Conservation (phyloP, 768 basidiomycete species). For the Hypholoma fasciculare region DNA sequence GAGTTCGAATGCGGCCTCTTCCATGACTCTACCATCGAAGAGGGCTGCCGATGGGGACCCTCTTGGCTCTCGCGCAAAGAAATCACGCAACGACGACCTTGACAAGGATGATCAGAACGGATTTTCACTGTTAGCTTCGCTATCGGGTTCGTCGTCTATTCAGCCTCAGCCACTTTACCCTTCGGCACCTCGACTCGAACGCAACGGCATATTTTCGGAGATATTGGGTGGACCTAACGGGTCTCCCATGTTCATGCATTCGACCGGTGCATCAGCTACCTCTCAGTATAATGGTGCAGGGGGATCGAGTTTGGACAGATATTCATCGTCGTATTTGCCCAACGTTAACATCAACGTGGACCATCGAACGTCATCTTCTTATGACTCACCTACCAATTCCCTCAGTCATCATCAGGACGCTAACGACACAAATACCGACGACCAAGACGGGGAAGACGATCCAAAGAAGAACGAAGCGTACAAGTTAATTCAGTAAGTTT, state of each 20-base stretch:
- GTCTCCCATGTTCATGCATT: conserved; percentile 64
- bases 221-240: conserved; percentile 52
- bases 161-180: conserved; percentile 46
- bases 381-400: conserved; percentile 32
- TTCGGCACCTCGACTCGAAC: conserved; percentile 41
- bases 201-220: conserved; percentile 56
- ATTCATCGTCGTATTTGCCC: conserved; percentile 53
- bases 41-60: conserved; percentile 54
- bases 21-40: conserved; percentile 37
- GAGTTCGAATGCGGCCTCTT: conserved; percentile 4
- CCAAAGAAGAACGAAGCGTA: conserved; percentile 78
- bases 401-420: conserved; percentile 32
- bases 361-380: conserved; percentile 48
- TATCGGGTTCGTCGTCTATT: conserved; percentile 35
- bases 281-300: conserved; percentile 41
- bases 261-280: conserved; percentile 39
- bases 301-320: conserved; percentile 37
- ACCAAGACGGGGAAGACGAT: conserved; percentile 63
- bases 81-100: conserved; percentile 44
- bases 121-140: conserved; percentile 59
- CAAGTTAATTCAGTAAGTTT: conserved; percentile 73
- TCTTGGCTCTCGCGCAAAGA: conserved; percentile 46
- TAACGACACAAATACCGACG: conserved; percentile 35
- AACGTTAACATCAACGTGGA: conserved; percentile 61
- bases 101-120: conserved; percentile 39